phyloP scores from a whole-genome alignment of 768 basidiomycete species.

The Amanita pallidorosea region DNA sequence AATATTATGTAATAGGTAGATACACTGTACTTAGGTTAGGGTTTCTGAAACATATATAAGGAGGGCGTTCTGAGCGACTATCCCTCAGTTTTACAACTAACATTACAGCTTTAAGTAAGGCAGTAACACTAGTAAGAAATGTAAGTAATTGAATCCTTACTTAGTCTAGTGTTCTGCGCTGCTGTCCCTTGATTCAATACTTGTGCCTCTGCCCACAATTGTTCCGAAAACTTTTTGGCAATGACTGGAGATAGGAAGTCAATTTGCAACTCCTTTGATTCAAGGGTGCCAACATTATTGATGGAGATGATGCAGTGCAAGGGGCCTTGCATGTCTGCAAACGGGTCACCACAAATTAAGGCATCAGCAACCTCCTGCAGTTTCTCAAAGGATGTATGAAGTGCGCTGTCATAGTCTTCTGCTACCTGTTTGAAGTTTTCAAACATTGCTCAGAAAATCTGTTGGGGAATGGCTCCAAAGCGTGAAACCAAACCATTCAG shows the following conservation, averaged over 20 bases:
- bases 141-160: too few relatives aligned
- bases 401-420: background rate
- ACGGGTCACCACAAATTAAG: background rate
- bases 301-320: background rate
- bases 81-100: too few relatives aligned
- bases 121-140: too few relatives aligned
- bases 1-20: too few relatives aligned
- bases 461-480: background rate
- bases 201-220: background rate
- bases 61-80: too few relatives aligned
- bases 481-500: background rate
- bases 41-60: too few relatives aligned
- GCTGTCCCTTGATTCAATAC: too few relatives aligned
- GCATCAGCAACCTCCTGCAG: background rate
- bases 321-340: background rate
- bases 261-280: background rate
- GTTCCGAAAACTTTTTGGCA: constrained; percentile 8
- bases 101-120: too few relatives aligned
- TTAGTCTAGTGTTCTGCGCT: too few relatives aligned
- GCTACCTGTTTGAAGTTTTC: background rate
- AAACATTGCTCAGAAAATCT: background rate
- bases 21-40: too few relatives aligned
- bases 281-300: background rate
- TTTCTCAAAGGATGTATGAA: background rate
- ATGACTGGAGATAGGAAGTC: constrained; percentile 13